phyloP scores from a whole-genome alignment of 2,329 filamentous ascomycete species.

The Ascomycota sp. region DNA sequence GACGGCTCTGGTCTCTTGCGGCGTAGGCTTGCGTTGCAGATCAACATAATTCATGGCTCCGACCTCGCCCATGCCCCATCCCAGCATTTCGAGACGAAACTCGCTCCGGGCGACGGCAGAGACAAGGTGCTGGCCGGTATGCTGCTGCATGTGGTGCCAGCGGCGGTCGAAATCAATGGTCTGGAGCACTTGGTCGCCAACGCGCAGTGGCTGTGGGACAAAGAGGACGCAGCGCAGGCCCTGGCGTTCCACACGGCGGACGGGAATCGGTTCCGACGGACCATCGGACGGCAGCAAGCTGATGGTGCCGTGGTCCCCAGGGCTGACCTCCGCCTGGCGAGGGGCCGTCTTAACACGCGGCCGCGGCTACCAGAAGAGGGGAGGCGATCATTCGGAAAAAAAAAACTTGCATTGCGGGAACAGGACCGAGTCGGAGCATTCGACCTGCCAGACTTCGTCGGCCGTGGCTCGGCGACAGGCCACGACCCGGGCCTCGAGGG shows the following conservation, averaged over 20 bases:
- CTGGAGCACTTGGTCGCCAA: background rate
- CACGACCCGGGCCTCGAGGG: too few species aligned
- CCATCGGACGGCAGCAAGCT: background rate
- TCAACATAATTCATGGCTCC: background rate
- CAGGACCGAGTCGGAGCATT: background rate
- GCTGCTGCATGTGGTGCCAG: background rate
- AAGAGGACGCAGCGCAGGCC: background rate
- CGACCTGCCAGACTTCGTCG: background rate
- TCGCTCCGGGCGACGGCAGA: background rate
- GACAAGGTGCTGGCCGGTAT: background rate
- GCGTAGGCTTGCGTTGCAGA: background rate
- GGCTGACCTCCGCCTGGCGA: background rate
- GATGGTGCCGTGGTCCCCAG: background rate
- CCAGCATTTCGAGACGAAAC: background rate
- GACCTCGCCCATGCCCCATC: background rate
- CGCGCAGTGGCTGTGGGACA: background rate
- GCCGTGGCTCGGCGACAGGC: too few species aligned
- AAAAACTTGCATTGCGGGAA: background rate
- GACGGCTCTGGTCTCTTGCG: background rate
- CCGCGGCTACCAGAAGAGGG: background rate
- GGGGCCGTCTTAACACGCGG: background rate
- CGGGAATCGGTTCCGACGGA: background rate
- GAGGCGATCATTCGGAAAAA: too few species aligned
- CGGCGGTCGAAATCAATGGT: background rate
- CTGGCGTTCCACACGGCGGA: background rate